Evolutionary conservation across 306 rosid genomes (phyloP), one percentile per base, ranked within the genome.

Genomic region (Alnus rubra): DNA sequence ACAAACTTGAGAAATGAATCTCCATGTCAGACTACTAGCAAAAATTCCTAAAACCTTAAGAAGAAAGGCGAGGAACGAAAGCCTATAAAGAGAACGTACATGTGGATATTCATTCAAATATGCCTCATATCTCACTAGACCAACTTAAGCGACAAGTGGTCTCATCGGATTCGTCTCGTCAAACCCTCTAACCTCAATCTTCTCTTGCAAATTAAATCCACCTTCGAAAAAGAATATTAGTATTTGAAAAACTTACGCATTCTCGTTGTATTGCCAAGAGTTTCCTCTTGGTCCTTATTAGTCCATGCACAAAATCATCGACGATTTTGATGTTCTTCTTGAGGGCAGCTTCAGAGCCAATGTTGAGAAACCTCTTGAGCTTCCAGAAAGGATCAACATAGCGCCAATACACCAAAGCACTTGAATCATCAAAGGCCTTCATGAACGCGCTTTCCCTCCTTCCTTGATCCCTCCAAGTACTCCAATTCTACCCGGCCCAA

Each of bases 401-500:
- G 23, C 94, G 97, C 94, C 94, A 78, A 67, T 69, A 87, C 5
- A 69, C 60, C 70, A 82, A 80, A 78, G 92, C 93, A 78, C 79
- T 88, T 8, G 98, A 84, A 4, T 93, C 94, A 77, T 93, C 98
- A 56, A 91, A 91, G 31, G 93, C 97, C 58, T 87, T 87, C 90
- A 88, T 86, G 80, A 93, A 93, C 9, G 77, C 90, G 54, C 1
- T 75, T n/a, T 56, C 90, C 92, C 33, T 86, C 85, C 80, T 88
- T 88, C 74, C 77, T 89, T 80, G 92, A 83, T 37, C 89, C 89
- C 72, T 89, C 97, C 67, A 89, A 71, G 87, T 92, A 91, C 70
- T 91, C 86, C 84, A 91, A 70, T 23, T 93, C 94, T 15, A 89
- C 86, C 69, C n/a, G n/a, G n/a, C n/a, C 98, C 98, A 76, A 93